Conservation (phyloP, 441 rosid species). For the Metrosideros polymorpha region DNA sequence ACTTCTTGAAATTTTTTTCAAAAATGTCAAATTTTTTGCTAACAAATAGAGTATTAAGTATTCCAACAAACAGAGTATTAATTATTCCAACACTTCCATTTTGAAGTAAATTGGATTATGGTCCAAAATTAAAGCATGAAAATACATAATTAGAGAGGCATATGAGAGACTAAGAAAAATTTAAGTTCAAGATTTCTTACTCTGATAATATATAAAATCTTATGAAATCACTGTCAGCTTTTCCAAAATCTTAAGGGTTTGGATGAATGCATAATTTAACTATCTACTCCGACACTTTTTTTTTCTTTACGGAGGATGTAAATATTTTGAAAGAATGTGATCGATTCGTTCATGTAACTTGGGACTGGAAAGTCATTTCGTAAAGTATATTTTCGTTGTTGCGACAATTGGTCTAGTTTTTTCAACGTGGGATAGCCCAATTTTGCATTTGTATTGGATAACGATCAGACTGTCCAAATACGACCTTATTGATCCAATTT, state of each 20-base stretch:
- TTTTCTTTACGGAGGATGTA: not conserved
- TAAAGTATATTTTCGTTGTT: not conserved
- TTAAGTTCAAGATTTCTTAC: not conserved
- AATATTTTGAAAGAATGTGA: too few relatives aligned
- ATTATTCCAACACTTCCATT: not conserved
- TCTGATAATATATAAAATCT: rapidly evolving
- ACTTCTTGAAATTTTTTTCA: too few relatives aligned
- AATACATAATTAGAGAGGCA: not conserved
- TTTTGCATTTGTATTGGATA: not conserved
- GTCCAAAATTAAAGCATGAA: not conserved
- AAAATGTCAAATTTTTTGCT: too few relatives aligned
- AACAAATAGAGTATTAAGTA: too few relatives aligned
- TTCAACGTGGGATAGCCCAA: not conserved
- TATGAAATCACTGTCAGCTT: not conserved
- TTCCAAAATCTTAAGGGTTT: not conserved
- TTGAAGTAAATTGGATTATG: not conserved
- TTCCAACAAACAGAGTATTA: too few relatives aligned
- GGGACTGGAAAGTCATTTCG: not conserved
- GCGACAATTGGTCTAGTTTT: not conserved
- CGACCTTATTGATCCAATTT: too few relatives aligned
- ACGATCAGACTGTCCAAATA: not conserved
- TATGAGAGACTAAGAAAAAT: not conserved
- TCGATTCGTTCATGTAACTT: too few relatives aligned
- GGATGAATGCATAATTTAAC: not conserved
- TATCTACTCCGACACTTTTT: not conserved